phyloP scores from a whole-genome alignment of 345 rosid genomes.

The Conringia planisiliqua region DNA sequence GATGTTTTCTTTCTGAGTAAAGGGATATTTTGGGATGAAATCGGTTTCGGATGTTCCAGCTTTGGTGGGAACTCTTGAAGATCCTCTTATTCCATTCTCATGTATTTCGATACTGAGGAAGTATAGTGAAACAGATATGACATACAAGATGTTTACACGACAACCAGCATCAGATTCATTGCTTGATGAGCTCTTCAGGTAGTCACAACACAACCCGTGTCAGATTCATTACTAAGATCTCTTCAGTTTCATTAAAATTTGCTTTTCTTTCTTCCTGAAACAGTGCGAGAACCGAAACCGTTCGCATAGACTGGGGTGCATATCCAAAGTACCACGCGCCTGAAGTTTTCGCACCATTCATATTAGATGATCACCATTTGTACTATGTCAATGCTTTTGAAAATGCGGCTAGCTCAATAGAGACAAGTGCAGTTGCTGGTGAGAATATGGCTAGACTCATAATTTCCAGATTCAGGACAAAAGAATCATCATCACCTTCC shows the following conservation, averaged over 20 bases:
- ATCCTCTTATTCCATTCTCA: slow-evolving; percentile 72
- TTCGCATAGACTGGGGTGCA: slow-evolving; percentile 88
- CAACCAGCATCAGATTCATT: slow-evolving; percentile 53
- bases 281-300: slow-evolving; percentile 63
- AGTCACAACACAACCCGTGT: background rate
- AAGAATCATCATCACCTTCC: slow-evolving; percentile 6
- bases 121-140: slow-evolving; percentile 48
- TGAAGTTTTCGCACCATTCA: slow-evolving; percentile 79
- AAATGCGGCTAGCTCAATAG: slow-evolving; percentile 93
- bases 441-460: slow-evolving; percentile 89
- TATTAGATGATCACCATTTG: slow-evolving; percentile 68
- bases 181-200: slow-evolving; percentile 85
- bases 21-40: slow-evolving; percentile 78
- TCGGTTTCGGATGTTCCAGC: slow-evolving; percentile 59
- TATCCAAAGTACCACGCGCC: slow-evolving; percentile 87
- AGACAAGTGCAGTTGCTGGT: slow-evolving; percentile 88
- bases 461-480: slow-evolving; percentile 48
- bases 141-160: slow-evolving; percentile 81
- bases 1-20: slow-evolving; percentile 19
- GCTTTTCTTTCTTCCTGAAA: background rate
- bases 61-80: slow-evolving; percentile 82
- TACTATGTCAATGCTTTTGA: slow-evolving; percentile 92
- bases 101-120: slow-evolving; percentile 70
- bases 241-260: background rate
- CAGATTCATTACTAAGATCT: slow-evolving; percentile 1